Evolutionary conservation across 2,329 filamentous ascomycete species (phyloP).

Genomic region (Aspergillus jensenii): DNA sequence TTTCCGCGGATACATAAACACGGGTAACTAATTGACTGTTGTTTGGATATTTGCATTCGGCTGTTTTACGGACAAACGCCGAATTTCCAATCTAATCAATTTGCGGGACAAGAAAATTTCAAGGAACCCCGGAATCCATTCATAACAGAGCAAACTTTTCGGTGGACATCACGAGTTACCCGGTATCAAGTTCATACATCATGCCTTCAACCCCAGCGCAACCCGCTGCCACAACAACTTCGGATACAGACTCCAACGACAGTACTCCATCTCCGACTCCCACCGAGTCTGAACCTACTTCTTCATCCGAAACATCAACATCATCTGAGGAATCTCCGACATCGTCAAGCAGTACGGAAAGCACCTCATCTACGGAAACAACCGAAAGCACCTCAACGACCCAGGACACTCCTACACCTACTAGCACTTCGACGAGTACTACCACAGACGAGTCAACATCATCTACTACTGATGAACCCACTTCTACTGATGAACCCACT

Average conservation of each 20-base stretch:
- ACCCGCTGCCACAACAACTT: not conserved
- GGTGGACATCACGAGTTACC: not conserved
- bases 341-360: conserved; percentile 3
- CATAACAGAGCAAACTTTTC: not conserved
- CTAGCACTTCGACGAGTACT: not conserved
- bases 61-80: conserved; percentile 6
- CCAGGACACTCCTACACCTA: not conserved
- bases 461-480: conserved; percentile 8
- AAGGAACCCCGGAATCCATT: not conserved
- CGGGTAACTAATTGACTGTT: not conserved
- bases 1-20: not conserved
- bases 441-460: conserved; percentile 19
- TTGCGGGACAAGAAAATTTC: not conserved
- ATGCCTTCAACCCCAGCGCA: not conserved
- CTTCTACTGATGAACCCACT: conserved; percentile 13
- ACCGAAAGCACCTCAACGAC: conserved; percentile 11
- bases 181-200: not conserved
- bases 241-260: not conserved
- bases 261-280: conserved; percentile 4
- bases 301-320: conserved; percentile 11
- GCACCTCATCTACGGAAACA: conserved; percentile 16
- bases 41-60: conserved; percentile 3
- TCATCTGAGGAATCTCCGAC: conserved; percentile 18
- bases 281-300: conserved; percentile 22
- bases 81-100: not conserved